Evolutionary conservation across 345 rosid species (phyloP), one percentile per base, ranked within the genome.

Genomic region (Aquilaria malaccensis): DNA sequence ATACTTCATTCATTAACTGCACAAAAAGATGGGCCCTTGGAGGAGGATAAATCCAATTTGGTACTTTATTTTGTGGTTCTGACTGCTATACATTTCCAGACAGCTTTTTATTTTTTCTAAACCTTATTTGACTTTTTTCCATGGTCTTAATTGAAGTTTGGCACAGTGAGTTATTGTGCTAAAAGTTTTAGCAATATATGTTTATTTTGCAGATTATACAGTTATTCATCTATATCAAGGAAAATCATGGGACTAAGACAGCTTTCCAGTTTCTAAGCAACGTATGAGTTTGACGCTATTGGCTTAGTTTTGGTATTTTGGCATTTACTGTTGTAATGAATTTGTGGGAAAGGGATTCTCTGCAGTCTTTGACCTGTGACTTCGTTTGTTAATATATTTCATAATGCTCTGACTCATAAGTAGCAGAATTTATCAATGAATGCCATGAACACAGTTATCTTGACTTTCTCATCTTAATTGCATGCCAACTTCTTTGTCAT

Each of bases 251-350:
- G 71, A 81, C 70, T 57, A 83, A 56, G 63, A 74, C 83, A 63
- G 97, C 99, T 77, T 88, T 94, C 72, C 87, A 81, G 78, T 94
- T 94, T 75, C 68, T 94, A 75, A 83, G 86, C 79, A 82, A 84
- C 77, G 99, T 94, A 83, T 45, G 85, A 13, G 55, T 72, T 66
- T 54, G 50, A 54, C 70, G 64, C 59, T 56, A 59, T 6, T 60
- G 37, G 41, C 55, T 52, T 49, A 41, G 52, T 14, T 13, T 52
- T 70, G 52, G 31, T 55, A n/a, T 48, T 37, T 37, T 37, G 43
- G 43, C 43, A 37, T 37, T 37, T 3, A 3, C 7, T 37, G 43
- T 7, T 37, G 43, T 37, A 7, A 37, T 37, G 7, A 37, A 37
- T 37, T 37, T 37, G 43, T 37, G 43, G 43, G 43, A 7, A 37